Evolutionary conservation across 768 basidiomycete genomes (phyloP).

Genomic region (Bullera alba): DNA sequence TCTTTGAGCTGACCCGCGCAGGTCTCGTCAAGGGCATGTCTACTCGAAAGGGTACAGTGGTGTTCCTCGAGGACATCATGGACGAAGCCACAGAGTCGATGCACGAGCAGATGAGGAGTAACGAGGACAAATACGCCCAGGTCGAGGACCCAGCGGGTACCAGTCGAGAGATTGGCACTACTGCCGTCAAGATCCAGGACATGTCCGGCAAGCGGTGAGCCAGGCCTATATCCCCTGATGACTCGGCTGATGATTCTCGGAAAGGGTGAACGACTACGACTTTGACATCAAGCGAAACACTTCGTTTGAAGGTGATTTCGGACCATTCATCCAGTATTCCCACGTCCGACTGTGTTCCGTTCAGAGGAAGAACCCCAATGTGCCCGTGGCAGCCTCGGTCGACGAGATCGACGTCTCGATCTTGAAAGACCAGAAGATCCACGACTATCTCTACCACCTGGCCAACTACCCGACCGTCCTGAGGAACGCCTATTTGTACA

Average conservation of each 20-base stretch:
- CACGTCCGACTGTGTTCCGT: slow-evolving; percentile 89
- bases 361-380: slow-evolving; percentile 81
- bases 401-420: slow-evolving; percentile 59
- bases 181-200: slow-evolving; percentile 95
- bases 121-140: slow-evolving; percentile 82
- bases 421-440: slow-evolving; percentile 68
- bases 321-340: slow-evolving; percentile 89
- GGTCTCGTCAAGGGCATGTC: slow-evolving; percentile 88
- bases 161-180: slow-evolving; percentile 78
- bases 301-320: slow-evolving; percentile 79
- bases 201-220: slow-evolving; percentile 84
- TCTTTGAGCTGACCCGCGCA: background rate
- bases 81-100: slow-evolving; percentile 79
- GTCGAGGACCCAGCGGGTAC: slow-evolving; percentile 79
- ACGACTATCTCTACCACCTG: slow-evolving; percentile 79
- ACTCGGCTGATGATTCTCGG: slow-evolving; percentile 2
- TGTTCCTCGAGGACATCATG: slow-evolving; percentile 78
- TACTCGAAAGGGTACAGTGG: slow-evolving; percentile 75
- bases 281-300: slow-evolving; percentile 93
- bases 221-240: background rate
- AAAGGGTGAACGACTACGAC: slow-evolving; percentile 87
- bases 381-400: slow-evolving; percentile 56
- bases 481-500: slow-evolving; percentile 69
- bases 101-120: slow-evolving; percentile 94
- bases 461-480: slow-evolving; percentile 89